A percentile compares a stretch with the other conserved stretches of the same genome.
These are phyloP conservation scores for Candida odintsovae DNA, from an alignment of 805 yeast genomes.

Conservation along the genomic window DNA sequence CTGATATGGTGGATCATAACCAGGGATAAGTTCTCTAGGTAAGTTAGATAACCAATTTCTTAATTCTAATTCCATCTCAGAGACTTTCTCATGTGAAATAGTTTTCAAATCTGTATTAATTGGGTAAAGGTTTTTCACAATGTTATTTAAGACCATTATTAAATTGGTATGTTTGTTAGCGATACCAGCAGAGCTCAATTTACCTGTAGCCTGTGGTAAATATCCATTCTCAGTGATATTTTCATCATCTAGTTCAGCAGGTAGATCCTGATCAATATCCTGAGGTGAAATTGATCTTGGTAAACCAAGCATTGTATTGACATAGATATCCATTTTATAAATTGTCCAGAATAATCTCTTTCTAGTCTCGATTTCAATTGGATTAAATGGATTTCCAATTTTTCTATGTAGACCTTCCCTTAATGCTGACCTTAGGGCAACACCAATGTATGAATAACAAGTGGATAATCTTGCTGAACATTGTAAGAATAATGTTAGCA, in stretches of 20 bases:
- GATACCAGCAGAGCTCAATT: slow-evolving; percentile 66
- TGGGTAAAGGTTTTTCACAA: slow-evolving; percentile 67
- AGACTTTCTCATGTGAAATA: slow-evolving; percentile 36
- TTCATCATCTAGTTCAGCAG: slow-evolving; percentile 81
- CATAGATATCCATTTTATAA: slow-evolving; percentile 85
- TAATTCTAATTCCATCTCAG: slow-evolving; percentile 61
- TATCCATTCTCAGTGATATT: slow-evolving; percentile 68
- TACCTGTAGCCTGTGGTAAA: slow-evolving; percentile 40
- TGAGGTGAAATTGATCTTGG: slow-evolving; percentile 73
- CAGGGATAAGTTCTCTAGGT: slow-evolving; percentile 69
- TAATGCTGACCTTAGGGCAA: slow-evolving; percentile 76
- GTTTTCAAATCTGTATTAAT: slow-evolving; percentile 35
- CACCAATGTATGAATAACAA: slow-evolving; percentile 85
- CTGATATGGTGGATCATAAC: slow-evolving; percentile 54
- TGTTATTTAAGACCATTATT: slow-evolving; percentile 61
- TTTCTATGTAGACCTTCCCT: slow-evolving; percentile 79
- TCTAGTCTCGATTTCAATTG: slow-evolving; percentile 76
- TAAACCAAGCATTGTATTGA: slow-evolving; percentile 79
- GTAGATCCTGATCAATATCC: slow-evolving; percentile 84
- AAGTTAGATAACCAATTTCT: slow-evolving; percentile 66
- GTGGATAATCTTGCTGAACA: slow-evolving; percentile 84
- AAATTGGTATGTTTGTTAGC: slow-evolving; percentile 82
- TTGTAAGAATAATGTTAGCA: slow-evolving; percentile 80
- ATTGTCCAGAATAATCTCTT: slow-evolving; percentile 87
- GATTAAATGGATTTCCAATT: slow-evolving; percentile 53